Base-by-base conservation (phyloP, 176 grass and related monocot species). In the Oryza meyeriana region DNA sequence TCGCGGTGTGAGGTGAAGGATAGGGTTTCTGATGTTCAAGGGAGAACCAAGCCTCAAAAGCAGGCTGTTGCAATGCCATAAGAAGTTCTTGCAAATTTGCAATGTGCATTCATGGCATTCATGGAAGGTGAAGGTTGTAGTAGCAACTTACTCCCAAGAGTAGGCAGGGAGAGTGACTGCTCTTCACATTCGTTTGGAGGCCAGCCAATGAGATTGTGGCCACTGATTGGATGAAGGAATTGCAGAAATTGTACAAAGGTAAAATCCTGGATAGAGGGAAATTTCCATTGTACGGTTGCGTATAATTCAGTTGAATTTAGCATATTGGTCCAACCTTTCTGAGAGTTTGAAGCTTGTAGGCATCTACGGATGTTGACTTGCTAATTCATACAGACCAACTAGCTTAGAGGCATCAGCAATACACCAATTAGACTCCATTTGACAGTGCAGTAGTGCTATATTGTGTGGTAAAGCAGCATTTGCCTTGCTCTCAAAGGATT, bases 61-160 rank as follows among this genome's bases (percentile, higher is more conserved):
- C 65, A 85, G 58, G 78, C 79, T 66, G 83, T 82, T 89, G 79
- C 79, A 78, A 36, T 89, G 57, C 88, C 83, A 66, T 77, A 64
- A 69, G 2, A 55, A 11, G 55, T 59, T 59, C 55, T 59, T 59
- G 41, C 16, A 85, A 29, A 27, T n/a, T 35, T 76, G 78, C 57
- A 72, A 71, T 71, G 64, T 77, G 64, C 78, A 85, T 81, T 85
- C 64, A 72, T 82, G 83, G 83, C 77, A 85, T 81, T 85, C 64
- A 67, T 82, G 88, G 83, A 34, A 42, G 57, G 33, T 61, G 88
- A 86, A 85, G 78, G 77, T 16, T 29, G 55, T 71, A 20, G 29
- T 28, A 65, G 33, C 26, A 76, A 42, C 34, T 85, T 85, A 69
- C 83, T 75, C 71, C 42, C 7, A 77, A 72, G 40, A 77, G 86